A percentile compares a stretch with the other conserved stretches of the same genome.
Evolutionary conservation across 2,329 filamentous ascomycete genomes (phyloP).

Genomic region (Pseudogymnoascus sp.): DNA sequence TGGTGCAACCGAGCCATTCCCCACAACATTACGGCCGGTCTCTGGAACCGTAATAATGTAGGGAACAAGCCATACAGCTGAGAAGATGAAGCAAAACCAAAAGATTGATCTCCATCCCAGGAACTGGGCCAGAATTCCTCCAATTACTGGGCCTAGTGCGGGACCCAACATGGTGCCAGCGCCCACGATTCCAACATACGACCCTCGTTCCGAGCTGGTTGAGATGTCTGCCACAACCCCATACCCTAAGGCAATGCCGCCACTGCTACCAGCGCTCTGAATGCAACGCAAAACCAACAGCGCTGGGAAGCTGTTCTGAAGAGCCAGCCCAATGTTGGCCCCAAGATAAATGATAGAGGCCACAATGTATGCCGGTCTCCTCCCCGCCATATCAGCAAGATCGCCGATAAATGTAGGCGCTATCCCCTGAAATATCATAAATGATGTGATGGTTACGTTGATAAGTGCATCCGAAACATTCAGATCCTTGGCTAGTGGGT

Average conservation of each 20-base stretch:
- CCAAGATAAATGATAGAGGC: constrained; percentile 44
- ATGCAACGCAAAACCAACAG: background rate
- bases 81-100: constrained; percentile 37
- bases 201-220: constrained; percentile 60
- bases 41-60: constrained; percentile 11
- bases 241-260: constrained; percentile 59
- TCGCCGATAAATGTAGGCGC: constrained; percentile 8
- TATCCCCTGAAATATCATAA: constrained; percentile 6
- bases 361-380: constrained; percentile 43
- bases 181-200: constrained; percentile 59
- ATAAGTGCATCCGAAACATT: constrained; percentile 8
- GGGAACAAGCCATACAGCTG: constrained; percentile 11
- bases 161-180: constrained; percentile 42
- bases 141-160: constrained; percentile 35
- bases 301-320: constrained; percentile 39
- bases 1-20: constrained; percentile 44
- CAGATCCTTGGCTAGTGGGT: background rate
- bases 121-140: constrained; percentile 37
- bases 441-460: constrained; percentile 10
- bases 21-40: constrained; percentile 29
- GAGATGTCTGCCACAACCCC: constrained; percentile 67
- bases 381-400: constrained; percentile 40
- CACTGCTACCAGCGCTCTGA: constrained; percentile 31
- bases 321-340: constrained; percentile 44
- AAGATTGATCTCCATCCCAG: constrained; percentile 40